These are phyloP conservation scores for Diaporthe ilicicola DNA, from an alignment of 2,329 filamentous ascomycete genomes.

Conservation along the genomic window DNA sequence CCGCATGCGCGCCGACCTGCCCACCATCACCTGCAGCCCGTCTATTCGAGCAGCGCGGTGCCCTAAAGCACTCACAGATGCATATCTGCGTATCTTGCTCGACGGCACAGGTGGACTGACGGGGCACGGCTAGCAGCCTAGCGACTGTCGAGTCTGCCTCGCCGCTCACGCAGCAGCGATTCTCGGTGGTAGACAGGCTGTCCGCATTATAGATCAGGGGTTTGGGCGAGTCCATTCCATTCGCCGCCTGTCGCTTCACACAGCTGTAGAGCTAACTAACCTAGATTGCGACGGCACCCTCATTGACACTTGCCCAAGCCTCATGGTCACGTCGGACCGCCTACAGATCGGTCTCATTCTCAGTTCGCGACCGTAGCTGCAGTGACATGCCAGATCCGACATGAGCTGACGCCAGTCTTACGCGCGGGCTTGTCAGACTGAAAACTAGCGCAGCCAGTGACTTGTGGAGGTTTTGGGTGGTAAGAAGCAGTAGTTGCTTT, in stretches of 20 bases:
- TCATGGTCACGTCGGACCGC: constrained; percentile 18
- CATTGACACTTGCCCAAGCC: constrained; percentile 17
- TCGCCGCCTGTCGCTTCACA: background rate
- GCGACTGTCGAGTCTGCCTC: background rate
- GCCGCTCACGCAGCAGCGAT: background rate
- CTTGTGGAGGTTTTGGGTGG: background rate
- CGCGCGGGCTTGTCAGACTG: constrained; percentile 21
- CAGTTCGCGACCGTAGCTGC: background rate
- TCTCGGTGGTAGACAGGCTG: background rate
- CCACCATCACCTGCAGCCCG: constrained; percentile 22
- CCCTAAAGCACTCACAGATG: constrained; percentile 17
- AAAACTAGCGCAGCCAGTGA: constrained; percentile 16
- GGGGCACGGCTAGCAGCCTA: constrained; percentile 9
- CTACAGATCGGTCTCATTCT: constrained; percentile 1
- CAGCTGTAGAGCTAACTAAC: background rate
- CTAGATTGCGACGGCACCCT: constrained; percentile 32
- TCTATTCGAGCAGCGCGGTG: constrained; percentile 16
- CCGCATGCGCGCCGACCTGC: constrained; percentile 19
- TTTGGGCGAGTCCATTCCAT: background rate
- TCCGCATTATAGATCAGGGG: background rate
- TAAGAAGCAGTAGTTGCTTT: constrained; percentile 18
- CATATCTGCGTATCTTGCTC: background rate
- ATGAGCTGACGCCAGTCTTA: constrained; percentile 21
- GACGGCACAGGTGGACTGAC: constrained; percentile 2
- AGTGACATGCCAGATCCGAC: background rate